Evolutionary conservation across 2,329 filamentous ascomycete species (phyloP).

Genomic region (Hypoxylon rubiginosum): DNA sequence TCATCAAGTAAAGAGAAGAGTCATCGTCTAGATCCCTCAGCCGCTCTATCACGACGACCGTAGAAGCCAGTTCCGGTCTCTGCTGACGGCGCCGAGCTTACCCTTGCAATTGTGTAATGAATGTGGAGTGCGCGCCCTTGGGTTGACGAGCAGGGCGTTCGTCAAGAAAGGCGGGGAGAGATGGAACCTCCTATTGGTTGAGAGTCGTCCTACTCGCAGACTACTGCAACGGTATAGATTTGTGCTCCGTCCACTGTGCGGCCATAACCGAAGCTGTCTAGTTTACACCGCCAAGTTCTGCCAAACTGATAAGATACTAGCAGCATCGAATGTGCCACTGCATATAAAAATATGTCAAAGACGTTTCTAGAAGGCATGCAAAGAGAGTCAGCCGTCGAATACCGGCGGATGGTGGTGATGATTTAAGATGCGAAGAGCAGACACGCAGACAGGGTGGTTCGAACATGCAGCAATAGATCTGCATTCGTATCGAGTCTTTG

Average conservation of each 20-base stretch:
- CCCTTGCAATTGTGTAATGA: conserved; percentile 39
- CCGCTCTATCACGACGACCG: conserved; percentile 25
- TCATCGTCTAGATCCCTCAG: conserved; percentile 26
- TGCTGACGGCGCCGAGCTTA: conserved; percentile 32
- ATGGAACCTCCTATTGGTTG: conserved; percentile 26
- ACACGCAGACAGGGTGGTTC: not conserved
- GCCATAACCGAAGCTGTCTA: conserved; percentile 21
- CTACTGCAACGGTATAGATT: conserved; percentile 38
- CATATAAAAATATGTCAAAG: conserved; percentile 20
- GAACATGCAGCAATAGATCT: not conserved
- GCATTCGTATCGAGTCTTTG: not conserved
- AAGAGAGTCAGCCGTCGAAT: conserved; percentile 3
- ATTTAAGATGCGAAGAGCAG: not conserved
- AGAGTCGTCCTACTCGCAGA: conserved; percentile 30
- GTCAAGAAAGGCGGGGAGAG: conserved; percentile 37
- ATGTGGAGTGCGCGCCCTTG: conserved; percentile 58
- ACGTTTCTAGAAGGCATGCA: conserved; percentile 31
- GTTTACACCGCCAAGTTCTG: conserved; percentile 33
- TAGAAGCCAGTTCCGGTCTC: conserved; percentile 26
- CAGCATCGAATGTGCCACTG: conserved; percentile 17
- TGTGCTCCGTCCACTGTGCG: conserved; percentile 34
- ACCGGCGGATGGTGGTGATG: not conserved
- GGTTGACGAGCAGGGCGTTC: conserved; percentile 53
- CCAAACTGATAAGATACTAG: conserved; percentile 20
- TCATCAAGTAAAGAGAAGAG: conserved; percentile 33